These are phyloP conservation scores for Tuber aestivum DNA, from an alignment of 495 filamentous ascomycete genomes.

Conservation along the genomic window DNA sequence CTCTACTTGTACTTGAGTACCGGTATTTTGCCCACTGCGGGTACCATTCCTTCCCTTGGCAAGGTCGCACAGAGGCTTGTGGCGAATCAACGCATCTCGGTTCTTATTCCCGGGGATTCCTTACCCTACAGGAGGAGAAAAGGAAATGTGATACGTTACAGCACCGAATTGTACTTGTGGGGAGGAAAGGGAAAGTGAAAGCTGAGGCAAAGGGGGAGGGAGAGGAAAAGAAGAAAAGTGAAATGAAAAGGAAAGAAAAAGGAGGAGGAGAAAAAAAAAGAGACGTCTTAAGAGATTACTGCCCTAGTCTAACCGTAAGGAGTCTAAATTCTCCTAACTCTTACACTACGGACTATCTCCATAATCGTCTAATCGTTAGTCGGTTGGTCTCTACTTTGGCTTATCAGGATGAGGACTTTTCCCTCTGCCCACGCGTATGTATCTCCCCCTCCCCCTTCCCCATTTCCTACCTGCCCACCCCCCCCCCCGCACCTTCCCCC, in stretches of 20 bases:
- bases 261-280: not conserved
- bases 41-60: not conserved
- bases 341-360: not conserved
- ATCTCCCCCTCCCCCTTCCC: not conserved
- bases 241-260: not conserved
- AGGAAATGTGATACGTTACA: not conserved
- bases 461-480: not conserved
- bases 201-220: not conserved
- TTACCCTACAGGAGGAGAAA: not conserved
- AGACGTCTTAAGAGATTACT: not conserved
- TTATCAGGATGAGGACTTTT: conserved; percentile 3
- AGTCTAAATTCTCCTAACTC: conserved; percentile 6
- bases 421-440: conserved; percentile 1
- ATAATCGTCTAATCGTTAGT: conserved; percentile 1
- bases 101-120: not conserved
- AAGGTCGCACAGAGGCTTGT: not conserved
- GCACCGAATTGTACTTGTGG: not conserved
- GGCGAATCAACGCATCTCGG: conserved; percentile 3
- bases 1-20: not conserved
- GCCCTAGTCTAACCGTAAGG: conserved; percentile 3
- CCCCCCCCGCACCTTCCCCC: not conserved
- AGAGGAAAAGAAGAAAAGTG: not conserved
- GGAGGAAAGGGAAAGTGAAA: not conserved
- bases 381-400: not conserved
- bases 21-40: not conserved